Conservation (phyloP, 345 rosid species). For the Salix udensis region DNA sequence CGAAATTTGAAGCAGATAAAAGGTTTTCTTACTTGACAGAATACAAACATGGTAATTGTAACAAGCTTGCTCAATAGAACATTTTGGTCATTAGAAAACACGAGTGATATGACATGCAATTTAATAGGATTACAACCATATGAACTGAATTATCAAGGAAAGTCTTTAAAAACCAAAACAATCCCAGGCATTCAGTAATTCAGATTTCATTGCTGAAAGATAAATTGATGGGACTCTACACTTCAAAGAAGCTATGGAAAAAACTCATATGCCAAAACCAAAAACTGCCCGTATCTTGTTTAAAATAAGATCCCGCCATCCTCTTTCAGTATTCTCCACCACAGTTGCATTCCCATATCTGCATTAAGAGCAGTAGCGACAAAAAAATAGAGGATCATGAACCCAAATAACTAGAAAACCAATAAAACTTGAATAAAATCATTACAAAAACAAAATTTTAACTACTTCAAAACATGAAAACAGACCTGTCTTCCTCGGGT, state of each 20-base stretch:
- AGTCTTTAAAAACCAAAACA: neutral
- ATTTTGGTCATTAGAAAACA: constrained; percentile 4
- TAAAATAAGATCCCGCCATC: constrained; percentile 92
- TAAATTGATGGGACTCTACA: neutral
- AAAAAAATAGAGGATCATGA: neutral
- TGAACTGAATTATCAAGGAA: neutral
- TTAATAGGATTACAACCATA: neutral
- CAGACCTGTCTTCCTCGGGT: constrained; percentile 93
- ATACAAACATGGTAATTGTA: neutral
- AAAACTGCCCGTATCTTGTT: constrained; percentile 83
- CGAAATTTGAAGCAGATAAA: neutral
- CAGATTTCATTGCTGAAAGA: constrained; percentile 9
- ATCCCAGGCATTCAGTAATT: constrained; percentile 9
- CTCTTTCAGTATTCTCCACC: constrained; percentile 91
- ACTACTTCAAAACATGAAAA: neutral
- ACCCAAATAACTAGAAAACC: neutral
- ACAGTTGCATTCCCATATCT: constrained; percentile 95
- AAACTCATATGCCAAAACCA: constrained; percentile 55
- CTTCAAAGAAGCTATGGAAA: neutral
- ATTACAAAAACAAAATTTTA: neutral
- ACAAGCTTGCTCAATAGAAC: constrained; percentile 4
- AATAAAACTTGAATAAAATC: neutral
- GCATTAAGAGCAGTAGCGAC: constrained; percentile 14
- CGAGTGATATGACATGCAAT: neutral
- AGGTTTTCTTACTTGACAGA: neutral